Evolutionary conservation across 2,329 filamentous ascomycete species (phyloP).

Genomic region (Calonectria fujianensis): DNA sequence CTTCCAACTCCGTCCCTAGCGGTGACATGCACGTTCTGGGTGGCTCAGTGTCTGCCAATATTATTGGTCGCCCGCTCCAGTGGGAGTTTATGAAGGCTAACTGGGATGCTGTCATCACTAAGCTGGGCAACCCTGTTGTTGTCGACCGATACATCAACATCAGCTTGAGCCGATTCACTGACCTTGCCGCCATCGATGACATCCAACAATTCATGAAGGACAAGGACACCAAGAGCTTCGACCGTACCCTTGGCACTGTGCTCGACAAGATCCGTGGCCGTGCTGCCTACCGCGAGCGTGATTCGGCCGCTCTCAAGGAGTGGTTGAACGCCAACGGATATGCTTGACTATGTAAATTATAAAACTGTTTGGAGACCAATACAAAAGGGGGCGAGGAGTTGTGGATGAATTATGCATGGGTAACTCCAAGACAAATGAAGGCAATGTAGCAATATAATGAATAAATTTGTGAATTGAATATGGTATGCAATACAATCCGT

Average conservation of each 20-base stretch:
- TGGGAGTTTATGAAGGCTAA: slow-evolving; percentile 92
- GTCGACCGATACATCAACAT: slow-evolving; percentile 91
- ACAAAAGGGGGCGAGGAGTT: not conserved
- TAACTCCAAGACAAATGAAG: not conserved
- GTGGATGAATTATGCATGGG: not conserved
- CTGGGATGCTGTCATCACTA: slow-evolving; percentile 83
- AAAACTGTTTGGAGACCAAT: slow-evolving; percentile 25
- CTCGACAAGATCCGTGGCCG: slow-evolving; percentile 90
- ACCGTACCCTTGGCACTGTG: slow-evolving; percentile 89
- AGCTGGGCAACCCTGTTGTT: slow-evolving; percentile 88
- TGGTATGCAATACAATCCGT: too few species aligned
- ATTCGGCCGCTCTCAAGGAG: slow-evolving; percentile 82
- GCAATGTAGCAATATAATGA: slow-evolving; percentile 34
- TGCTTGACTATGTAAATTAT: slow-evolving; percentile 59
- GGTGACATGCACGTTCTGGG: slow-evolving; percentile 92
- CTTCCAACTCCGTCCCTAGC: slow-evolving; percentile 80
- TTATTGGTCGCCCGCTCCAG: slow-evolving; percentile 81
- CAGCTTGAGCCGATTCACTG: slow-evolving; percentile 86
- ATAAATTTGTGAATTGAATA: slow-evolving; percentile 10
- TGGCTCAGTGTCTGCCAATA: slow-evolving; percentile 83
- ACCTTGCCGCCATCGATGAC: slow-evolving; percentile 80
- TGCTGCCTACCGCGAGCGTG: slow-evolving; percentile 87
- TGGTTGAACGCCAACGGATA: slow-evolving; percentile 80
- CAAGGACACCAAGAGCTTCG: slow-evolving; percentile 91
- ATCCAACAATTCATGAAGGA: slow-evolving; percentile 89